Evolutionary conservation across 2,329 filamentous ascomycete species (phyloP).

Genomic region (Alternaria sp.): DNA sequence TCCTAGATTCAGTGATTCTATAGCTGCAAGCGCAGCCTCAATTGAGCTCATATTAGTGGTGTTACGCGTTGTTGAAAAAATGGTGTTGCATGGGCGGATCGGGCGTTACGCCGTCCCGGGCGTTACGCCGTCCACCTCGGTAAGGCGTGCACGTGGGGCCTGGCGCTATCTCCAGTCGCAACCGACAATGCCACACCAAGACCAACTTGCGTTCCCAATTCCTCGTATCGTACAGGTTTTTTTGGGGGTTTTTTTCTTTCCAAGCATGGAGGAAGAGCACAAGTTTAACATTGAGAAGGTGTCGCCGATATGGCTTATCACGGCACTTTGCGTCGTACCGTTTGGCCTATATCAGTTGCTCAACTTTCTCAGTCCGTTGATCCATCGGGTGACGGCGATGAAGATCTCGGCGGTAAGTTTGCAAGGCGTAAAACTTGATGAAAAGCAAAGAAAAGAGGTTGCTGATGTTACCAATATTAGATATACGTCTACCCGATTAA

Average conservation of each 20-base stretch:
- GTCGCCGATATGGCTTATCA: conserved; percentile 33
- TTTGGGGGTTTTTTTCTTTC: not conserved
- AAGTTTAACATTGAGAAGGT: conserved; percentile 32
- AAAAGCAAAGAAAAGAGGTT: not conserved
- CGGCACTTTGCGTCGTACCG: conserved; percentile 33
- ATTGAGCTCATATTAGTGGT: no score
- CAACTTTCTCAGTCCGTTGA: conserved; percentile 34
- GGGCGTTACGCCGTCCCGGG: no score
- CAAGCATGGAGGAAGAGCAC: conserved; percentile 15
- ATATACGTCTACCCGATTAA: conserved; percentile 61
- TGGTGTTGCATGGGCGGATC: no score
- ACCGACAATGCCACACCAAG: not conserved
- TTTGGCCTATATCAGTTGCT: conserved; percentile 31
- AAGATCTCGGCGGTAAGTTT: conserved; percentile 45
- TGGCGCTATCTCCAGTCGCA: not conserved
- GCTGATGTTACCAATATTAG: conserved; percentile 26
- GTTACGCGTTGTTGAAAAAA: no score
- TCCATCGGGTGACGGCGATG: conserved; percentile 39
- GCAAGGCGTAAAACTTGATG: not conserved
- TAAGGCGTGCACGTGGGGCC: conserved; percentile 6
- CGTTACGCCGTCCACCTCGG: no score
- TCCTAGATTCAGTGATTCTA: no score
- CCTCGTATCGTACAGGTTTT: not conserved
- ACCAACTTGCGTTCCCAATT: not conserved
- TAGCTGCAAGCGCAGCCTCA: no score